Percentiles rank a stretch among this genome's conserved stretches.
Conservation (phyloP, 805 yeast species). For the Lipomyces starkeyi region DNA sequence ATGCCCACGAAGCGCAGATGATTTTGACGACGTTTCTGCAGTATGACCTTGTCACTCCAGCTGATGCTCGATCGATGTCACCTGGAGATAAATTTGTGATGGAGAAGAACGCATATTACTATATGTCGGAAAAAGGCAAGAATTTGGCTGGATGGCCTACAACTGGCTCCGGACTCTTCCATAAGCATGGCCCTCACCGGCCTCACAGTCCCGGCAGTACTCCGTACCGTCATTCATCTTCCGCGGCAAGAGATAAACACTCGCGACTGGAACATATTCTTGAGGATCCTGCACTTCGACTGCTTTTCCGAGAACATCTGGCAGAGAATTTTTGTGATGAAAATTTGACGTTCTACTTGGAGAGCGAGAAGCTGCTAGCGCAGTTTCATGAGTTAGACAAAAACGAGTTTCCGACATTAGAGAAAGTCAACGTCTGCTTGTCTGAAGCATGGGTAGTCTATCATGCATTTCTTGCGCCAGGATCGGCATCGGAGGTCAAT, state of each 20-base stretch:
- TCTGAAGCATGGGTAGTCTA: slow-evolving; percentile 69
- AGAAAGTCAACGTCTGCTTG: slow-evolving; percentile 41
- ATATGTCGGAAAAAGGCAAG: slow-evolving; percentile 27
- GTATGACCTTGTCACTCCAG: slow-evolving; percentile 39
- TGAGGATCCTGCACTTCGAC: slow-evolving; percentile 76
- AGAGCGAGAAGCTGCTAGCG: slow-evolving; percentile 55
- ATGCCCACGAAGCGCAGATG: slow-evolving; percentile 83
- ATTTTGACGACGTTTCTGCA: slow-evolving; percentile 64
- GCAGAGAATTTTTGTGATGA: slow-evolving; percentile 72
- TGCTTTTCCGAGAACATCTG: slow-evolving; percentile 69
- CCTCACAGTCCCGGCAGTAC: neutral
- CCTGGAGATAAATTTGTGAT: neutral
- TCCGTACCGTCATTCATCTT: slow-evolving; percentile 14
- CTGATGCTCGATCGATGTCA: slow-evolving; percentile 6
- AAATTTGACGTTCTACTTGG: slow-evolving; percentile 73
- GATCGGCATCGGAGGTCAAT: slow-evolving; percentile 74
- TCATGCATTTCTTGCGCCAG: slow-evolving; percentile 65
- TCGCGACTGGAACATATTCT: slow-evolving; percentile 53
- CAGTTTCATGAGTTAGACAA: slow-evolving; percentile 24
- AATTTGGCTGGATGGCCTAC: slow-evolving; percentile 28
- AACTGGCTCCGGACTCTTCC: neutral
- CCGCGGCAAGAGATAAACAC: slow-evolving; percentile 14
- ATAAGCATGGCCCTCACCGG: neutral
- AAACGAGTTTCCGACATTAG: slow-evolving; percentile 7
- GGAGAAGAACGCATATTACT: slow-evolving; percentile 24